Evolutionary conservation across 495 filamentous ascomycete genomes (phyloP), one percentile per base, ranked within the genome.

Genomic region (Chaetomium tenue): DNA sequence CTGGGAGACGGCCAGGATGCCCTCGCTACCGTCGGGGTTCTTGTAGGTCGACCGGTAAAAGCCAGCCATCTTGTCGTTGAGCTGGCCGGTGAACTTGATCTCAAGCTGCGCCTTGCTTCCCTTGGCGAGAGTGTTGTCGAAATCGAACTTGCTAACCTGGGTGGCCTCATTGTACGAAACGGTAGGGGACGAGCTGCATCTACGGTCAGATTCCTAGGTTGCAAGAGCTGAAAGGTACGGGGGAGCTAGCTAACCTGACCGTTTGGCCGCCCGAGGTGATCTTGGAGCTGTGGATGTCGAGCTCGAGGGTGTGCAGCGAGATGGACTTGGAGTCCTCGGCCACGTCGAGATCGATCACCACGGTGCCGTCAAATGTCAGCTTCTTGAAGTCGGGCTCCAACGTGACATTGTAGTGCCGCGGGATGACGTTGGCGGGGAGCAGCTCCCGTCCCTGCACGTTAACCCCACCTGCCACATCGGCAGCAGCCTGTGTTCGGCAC

Each of bases 311-410:
- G 76, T 98, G 96, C 66, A 98, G 85, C 42, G 91, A 87, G 71
- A 98, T 88, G 26, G 90, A 91, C 67, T 81, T 91, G 66, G 91
- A 89, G 68, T 94, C 89, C 72, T 97, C 91, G 63, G 82, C 81
- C 42, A 97, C 88, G 71, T 96, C 89, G 70, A 98, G 86, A 68
- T 89, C 84, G 71, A 92, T 88, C 28, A 81, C 76, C 13, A 89
- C 87, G 58, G 77, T 85, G 46, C 89, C 89, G 48, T 89, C 78
- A 72, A 89, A 92, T 52, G 82, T 88, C 71, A 90, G 85, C 61
- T 83, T 86, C 61, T 84, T 77, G 65, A 92, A 83, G 75, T 91
- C 79, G 59, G 89, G 89, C 78, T 92, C 89, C 28, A 92, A 78
- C 22, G 86, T 88, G 55, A 92, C 77, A 73, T 89, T 81, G 74